Base-by-base conservation (phyloP, 2,329 filamentous ascomycete species). In the Colletotrichum sp. region DNA sequence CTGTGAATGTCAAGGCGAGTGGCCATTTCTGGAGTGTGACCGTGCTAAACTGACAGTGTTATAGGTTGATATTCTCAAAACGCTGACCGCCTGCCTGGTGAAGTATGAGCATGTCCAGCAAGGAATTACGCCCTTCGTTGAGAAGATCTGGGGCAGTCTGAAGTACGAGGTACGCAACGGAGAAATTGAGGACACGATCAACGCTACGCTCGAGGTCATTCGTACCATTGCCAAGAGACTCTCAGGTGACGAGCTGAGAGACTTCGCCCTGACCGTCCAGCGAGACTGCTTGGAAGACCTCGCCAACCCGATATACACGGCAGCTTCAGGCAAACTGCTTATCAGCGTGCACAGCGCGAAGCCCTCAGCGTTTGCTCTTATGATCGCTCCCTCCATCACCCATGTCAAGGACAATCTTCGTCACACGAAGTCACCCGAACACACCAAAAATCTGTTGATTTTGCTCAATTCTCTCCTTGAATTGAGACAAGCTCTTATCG, bases 131-230 rank as follows among this genome's bases (percentile, higher is more conserved):
- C 90, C 90, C 0, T 87, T 89, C 64, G 83, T 86, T 21, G 84
- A 87, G 65, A 86, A 88, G 59, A 87, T 91, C 62, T 92, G 90
- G 90, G 85, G 85, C 34, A 90, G 90, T n/a, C 87, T 92, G 62
- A 92, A 92, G 79, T 92, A 91, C 75, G 90, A 92, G 77, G 90
- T 92, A 14, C 88, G 90, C 38, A 91, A 92, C 69, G 90, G 90
- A 14, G 90, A 92, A 74, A 86, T 90, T 10, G 87, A 89, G 74
- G 90, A 92, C 76, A 87, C 87, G 1, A 89, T 92, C 16, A 88
- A 90, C 79, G 87, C 87, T 4, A 91, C 90, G 1, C 82, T 92
- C 18, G 87, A 88, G 61, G 89, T 90, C 5, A 86, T 92, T 68
- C 86, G 87, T 38, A 84, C 88, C 12, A 84, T 91, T 4, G 84